Percentiles rank a stretch among this genome's conserved stretches.
These are phyloP conservation scores for Rosa chinensis DNA, from an alignment of 306 rosid genomes.

Conservation along the genomic window DNA sequence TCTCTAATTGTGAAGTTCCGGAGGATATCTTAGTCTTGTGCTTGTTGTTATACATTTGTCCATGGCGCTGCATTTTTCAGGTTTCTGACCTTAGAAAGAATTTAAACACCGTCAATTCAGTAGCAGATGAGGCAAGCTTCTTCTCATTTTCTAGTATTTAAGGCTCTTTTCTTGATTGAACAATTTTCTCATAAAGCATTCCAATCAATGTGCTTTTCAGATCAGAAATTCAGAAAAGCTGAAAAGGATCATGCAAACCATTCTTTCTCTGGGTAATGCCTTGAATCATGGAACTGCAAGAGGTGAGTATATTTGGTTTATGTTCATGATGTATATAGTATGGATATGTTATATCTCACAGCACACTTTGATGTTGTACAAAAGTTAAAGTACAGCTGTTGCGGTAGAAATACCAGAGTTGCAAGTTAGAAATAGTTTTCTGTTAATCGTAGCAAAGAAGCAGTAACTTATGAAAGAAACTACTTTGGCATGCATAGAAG, in stretches of 20 bases:
- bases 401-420: neutral
- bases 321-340: neutral
- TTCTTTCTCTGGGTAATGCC: conserved; percentile 97
- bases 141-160: conserved; percentile 20
- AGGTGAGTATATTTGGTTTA: conserved; percentile 50
- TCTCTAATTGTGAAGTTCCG: conserved; percentile 19
- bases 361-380: neutral
- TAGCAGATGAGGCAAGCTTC: conserved; percentile 75
- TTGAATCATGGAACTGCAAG: conserved; percentile 99
- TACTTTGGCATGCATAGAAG: neutral
- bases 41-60: conserved; percentile 26
- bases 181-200: conserved; percentile 28
- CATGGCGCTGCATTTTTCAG: conserved; percentile 42
- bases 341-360: neutral
- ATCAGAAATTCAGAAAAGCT: conserved; percentile 84
- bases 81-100: conserved; percentile 76
- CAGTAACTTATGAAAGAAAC: neutral
- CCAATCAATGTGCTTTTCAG: conserved; percentile 49
- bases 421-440: neutral
- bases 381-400: neutral
- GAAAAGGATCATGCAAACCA: conserved; percentile 99
- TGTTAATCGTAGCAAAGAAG: neutral
- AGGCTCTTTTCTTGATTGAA: conserved; percentile 8
- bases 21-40: conserved; percentile 24
- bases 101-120: conserved; percentile 70